Conservation (phyloP, 192 early-diverging fungal genomes). For the Entomortierella chlamydospora region DNA sequence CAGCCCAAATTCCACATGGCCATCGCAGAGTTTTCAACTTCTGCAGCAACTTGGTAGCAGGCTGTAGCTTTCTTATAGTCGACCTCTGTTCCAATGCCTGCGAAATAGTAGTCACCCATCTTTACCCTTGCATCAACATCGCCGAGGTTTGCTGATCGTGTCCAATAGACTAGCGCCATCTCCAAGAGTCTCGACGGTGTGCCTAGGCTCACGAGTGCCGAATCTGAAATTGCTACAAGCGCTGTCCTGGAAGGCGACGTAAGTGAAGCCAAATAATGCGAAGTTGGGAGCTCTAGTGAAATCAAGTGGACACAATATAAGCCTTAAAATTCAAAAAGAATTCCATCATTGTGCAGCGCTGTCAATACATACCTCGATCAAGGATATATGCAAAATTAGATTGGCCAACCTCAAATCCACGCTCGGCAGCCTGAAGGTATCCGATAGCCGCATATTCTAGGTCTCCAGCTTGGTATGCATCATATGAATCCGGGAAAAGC, state of each 20-base stretch:
- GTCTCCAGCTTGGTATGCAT: constrained; percentile 70
- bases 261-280: constrained; percentile 26
- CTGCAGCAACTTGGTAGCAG: constrained; percentile 88
- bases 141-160: constrained; percentile 92
- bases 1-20: constrained; percentile 98
- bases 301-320: no score
- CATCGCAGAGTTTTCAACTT: constrained; percentile 76
- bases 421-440: constrained; percentile 90
- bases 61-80: constrained; percentile 81
- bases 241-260: constrained; percentile 32
- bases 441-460: constrained; percentile 74
- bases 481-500: constrained; percentile 67
- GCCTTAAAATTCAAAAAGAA: no score
- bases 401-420: constrained; percentile 89
- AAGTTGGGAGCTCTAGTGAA: constrained; percentile 36
- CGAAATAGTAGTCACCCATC: constrained; percentile 93
- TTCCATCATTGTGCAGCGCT: no score
- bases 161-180: constrained; percentile 90
- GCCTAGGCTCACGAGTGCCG: constrained; percentile 26
- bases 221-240: constrained; percentile 19
- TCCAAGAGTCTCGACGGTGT: constrained; percentile 56
- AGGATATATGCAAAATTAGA: constrained; percentile 91
- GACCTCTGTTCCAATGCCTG: constrained; percentile 78
- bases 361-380: constrained; percentile 65
- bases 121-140: constrained; percentile 91